Evolutionary conservation across 441 rosid species (phyloP).

Genomic region (Aleurites moluccanus): DNA sequence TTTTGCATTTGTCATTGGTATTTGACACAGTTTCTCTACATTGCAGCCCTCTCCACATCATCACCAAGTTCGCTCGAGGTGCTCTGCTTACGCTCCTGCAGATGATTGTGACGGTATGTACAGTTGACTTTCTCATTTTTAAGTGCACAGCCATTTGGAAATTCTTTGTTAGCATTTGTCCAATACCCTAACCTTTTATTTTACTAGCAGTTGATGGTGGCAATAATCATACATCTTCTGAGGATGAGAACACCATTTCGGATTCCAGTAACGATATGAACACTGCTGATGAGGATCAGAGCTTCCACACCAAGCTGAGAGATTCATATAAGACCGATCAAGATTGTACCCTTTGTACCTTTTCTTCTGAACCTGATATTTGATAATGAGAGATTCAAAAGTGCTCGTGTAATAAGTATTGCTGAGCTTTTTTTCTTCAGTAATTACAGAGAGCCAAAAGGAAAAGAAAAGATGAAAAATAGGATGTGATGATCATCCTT

Average conservation of each 20-base stretch:
- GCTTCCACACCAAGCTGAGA: background rate
- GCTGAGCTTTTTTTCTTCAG: background rate
- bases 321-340: background rate
- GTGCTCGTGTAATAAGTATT: background rate
- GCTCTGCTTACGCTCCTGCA: conserved; percentile 68
- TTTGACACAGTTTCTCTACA: background rate
- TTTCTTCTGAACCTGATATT: background rate
- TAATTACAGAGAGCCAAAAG: background rate
- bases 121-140: background rate
- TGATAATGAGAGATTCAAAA: background rate
- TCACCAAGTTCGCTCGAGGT: conserved; percentile 67
- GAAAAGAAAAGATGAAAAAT: background rate
- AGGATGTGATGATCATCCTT: background rate
- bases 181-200: background rate
- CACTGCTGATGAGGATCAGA: conserved; percentile 13
- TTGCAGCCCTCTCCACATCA: conserved; percentile 75
- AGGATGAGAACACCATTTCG: conserved; percentile 34
- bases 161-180: background rate
- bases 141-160: background rate
- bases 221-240: conserved; percentile 24
- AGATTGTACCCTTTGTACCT: background rate
- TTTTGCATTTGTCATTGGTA: background rate
- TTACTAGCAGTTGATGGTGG: conserved; percentile 27
- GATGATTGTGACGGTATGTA: conserved; percentile 50
- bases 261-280: conserved; percentile 14